A percentile compares a stretch with the other conserved stretches of the same genome.
These are phyloP conservation scores for Leccinum subgranulosum DNA, from an alignment of 768 basidiomycete species.

Conservation along the genomic window DNA sequence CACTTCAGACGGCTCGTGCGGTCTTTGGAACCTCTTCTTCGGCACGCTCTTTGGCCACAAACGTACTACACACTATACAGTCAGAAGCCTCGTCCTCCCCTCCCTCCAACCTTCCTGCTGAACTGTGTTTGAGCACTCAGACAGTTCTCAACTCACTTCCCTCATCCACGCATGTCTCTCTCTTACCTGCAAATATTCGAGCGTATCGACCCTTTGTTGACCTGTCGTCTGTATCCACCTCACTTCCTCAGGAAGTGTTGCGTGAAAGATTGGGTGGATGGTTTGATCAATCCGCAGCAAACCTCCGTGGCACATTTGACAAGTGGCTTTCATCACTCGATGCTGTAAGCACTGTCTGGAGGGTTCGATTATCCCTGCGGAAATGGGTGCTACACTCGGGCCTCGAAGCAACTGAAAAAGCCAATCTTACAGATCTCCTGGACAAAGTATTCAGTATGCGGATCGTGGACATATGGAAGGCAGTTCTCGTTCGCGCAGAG, in stretches of 20 bases:
- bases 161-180: conserved; percentile 77
- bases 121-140: conserved; percentile 63
- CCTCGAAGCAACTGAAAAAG: conserved; percentile 49
- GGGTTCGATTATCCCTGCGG: conserved; percentile 50
- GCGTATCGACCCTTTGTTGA: conserved; percentile 88
- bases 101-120: conserved; percentile 38
- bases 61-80: conserved; percentile 62
- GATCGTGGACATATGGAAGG: conserved; percentile 58
- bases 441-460: conserved; percentile 55
- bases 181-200: conserved; percentile 68
- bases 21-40: conserved; percentile 48
- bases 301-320: conserved; percentile 42
- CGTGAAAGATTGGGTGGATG: conserved; percentile 53
- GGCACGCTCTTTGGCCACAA: conserved; percentile 47
- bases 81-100: conserved; percentile 37
- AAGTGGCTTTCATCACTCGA: conserved; percentile 60
- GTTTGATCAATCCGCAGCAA: conserved; percentile 53
- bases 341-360: conserved; percentile 70
- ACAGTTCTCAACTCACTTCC: conserved; percentile 68
- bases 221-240: conserved; percentile 54
- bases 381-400: conserved; percentile 43
- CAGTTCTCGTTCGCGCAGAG: conserved; percentile 42
- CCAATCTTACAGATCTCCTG: conserved; percentile 41
- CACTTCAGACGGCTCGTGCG: conserved; percentile 51
- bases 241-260: conserved; percentile 43